Base-by-base conservation (phyloP, 345 rosid genomes). In the Moricandia arvensis region DNA sequence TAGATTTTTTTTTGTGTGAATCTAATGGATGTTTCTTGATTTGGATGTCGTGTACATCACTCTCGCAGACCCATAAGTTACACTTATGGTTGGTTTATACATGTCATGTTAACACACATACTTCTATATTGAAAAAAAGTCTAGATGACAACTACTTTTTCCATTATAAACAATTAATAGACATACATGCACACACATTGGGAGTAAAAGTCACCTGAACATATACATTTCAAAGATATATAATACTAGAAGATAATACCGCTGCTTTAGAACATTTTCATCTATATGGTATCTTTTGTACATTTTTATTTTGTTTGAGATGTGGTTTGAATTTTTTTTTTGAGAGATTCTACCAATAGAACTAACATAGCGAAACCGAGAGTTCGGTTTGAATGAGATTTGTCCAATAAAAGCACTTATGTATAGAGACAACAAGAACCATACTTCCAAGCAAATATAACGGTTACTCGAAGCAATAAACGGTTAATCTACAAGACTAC, bases 31-130 rank as follows among this genome's bases (percentile, higher is more conserved):
- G 35, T 77, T 71, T 72, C 30, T 59, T 37, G 38, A 62, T 64
- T 64, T 41, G 63, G 45, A 72, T 72, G 54, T 59, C 81, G 77
- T 78, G 77, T 27, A 30, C 73, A 67, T 73, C 74, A 73, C 69
- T 67, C 60, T 66, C 68, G 72, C 21, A 15, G 7, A 21, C 53
- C 69, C 47, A 27, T 64, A 64, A 64, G 21, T 71, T 64, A 63
- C 69, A 30, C 59, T 53, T 69, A 54, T 38, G 75, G 65, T 62
- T 76, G 30, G 65, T 38, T 69, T 69, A 13, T 54, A 30, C 71
- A 63, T 63, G 66, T 76, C 71, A 76, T 55, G 71, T 43, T 45
- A 64, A 26, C 24, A 71, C 35, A 71, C 62, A 58, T 71, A 71
- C 62, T 34, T 33, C 53, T 57, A 31, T 57, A 15, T 65, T 57